A percentile compares a stretch with the other conserved stretches of the same genome.
Evolutionary conservation across 163 green algal genomes (phyloP).

Genomic region (Botryococcus braunii): DNA sequence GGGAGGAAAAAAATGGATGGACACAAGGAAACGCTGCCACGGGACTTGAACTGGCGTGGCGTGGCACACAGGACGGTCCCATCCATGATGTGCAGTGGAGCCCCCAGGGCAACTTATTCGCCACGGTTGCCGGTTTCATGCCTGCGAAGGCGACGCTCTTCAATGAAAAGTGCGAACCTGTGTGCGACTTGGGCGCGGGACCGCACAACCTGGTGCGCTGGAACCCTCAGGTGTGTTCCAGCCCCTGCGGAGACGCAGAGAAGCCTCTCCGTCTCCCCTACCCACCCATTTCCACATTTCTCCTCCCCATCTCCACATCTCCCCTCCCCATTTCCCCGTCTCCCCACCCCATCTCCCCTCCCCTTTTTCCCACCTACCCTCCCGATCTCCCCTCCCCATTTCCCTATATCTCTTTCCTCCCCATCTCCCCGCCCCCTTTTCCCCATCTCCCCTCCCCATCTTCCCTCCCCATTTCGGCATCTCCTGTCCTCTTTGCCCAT

Average conservation of each 20-base stretch:
- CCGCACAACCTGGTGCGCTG: conserved; percentile 82
- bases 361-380: too few species aligned
- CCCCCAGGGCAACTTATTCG: conserved; percentile 63
- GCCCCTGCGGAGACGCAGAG: neutral
- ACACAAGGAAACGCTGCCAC: too few species aligned
- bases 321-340: neutral
- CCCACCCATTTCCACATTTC: neutral
- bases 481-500: too few species aligned
- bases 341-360: too few species aligned
- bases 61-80: conserved; percentile 55
- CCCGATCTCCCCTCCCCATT: too few species aligned
- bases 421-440: too few species aligned
- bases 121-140: conserved; percentile 79
- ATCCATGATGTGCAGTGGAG: conserved; percentile 95
- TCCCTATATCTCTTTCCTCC: too few species aligned
- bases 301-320: neutral
- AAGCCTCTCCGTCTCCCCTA: too few species aligned
- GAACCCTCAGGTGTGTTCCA: conserved; percentile 54
- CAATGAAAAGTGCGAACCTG: conserved; percentile 56
- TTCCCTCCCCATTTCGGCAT: too few species aligned
- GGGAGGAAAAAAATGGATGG: too few species aligned
- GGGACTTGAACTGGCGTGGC: too few species aligned
- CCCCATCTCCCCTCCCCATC: too few species aligned
- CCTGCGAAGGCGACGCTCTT: conserved; percentile 77
- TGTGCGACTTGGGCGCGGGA: conserved; percentile 81